These are phyloP conservation scores for Iberis amara DNA, from an alignment of 441 rosid species.

Conservation along the genomic window DNA sequence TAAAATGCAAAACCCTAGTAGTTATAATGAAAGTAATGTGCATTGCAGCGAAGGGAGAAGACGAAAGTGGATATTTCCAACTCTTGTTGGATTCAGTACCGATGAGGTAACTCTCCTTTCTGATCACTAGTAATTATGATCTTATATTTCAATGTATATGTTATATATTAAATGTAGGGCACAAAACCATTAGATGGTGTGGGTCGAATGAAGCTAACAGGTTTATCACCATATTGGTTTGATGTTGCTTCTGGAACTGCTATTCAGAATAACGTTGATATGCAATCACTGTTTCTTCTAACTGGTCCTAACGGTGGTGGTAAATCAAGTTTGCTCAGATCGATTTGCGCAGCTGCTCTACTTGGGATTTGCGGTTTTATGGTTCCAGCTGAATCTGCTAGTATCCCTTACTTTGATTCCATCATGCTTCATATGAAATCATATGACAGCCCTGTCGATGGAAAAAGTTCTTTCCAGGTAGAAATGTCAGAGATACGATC, in stretches of 20 bases:
- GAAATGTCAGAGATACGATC: slow-evolving; percentile 96
- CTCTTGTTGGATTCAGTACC: slow-evolving; percentile 43
- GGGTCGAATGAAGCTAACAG: slow-evolving; percentile 55
- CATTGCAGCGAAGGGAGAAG: slow-evolving; percentile 82
- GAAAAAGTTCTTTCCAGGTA: slow-evolving; percentile 99
- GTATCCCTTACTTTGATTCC: slow-evolving; percentile 80
- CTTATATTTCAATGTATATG: not conserved
- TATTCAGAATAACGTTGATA: slow-evolving; percentile 71
- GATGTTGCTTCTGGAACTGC: slow-evolving; percentile 82
- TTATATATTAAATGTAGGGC: slow-evolving; percentile 12
- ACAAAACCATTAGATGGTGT: slow-evolving; percentile 41
- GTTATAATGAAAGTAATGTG: slow-evolving; percentile 5
- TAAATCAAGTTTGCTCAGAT: slow-evolving; percentile 95
- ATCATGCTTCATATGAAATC: slow-evolving; percentile 99
- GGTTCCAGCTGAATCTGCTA: slow-evolving; percentile 92
- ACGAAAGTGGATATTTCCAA: slow-evolving; percentile 91
- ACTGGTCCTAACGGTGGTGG: slow-evolving; percentile 99
- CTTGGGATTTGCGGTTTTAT: slow-evolving; percentile 93
- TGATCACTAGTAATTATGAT: not conserved
- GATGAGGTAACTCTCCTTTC: slow-evolving; percentile 46
- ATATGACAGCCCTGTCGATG: slow-evolving; percentile 94
- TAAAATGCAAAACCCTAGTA: too few relatives aligned
- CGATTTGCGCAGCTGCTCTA: slow-evolving; percentile 84
- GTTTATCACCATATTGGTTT: slow-evolving; percentile 92
- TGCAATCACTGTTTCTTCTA: slow-evolving; percentile 77